Evolutionary conservation across 768 basidiomycete genomes (phyloP), one percentile per base, ranked within the genome.

Genomic region (Boletus subparvulus): DNA sequence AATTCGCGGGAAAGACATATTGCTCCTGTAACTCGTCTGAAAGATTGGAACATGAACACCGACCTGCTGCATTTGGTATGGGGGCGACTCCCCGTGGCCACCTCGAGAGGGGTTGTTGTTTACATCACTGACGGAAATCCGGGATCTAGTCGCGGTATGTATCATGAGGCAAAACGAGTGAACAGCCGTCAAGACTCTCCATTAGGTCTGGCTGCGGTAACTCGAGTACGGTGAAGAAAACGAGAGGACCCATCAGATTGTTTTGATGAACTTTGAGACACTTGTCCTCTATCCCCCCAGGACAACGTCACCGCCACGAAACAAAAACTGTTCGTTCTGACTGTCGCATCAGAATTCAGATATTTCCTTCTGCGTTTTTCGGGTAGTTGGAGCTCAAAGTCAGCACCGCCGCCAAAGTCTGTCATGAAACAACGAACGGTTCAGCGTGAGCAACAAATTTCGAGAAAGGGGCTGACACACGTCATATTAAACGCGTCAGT

Each of bases 221-320:
- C 21, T 48, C 48, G n/a, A 78, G 61, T 73, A 77, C 77, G 47
- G 71, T 73, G 14, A 65, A 64, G 33, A 75, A 76, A 12, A 75
- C 59, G 3, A 59, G 46, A 3, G 72, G 72, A 40, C 33, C 55
- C 40, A 50, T 53, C 16, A 72, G 43, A 35, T 56, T 56, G 37
- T 24, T 32, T 9, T 52, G 50, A 46, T 74, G 71, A 33, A 75
- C 63, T 41, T 68, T 72, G 58, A 72, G 61, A 13, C 57, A 51
- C 21, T 56, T 58, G n/a, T 55, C 21, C 48, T 68, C 65, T 11
- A 66, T 37, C 2, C 60, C 2, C 60, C 60, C 9, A 77, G 63
- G 17, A 75, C 64, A 47, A 75, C 65, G 52, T 77, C 72, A 11
- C 77, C 75, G 52, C 75, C 73, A 21, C 57, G 39, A 57, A 72